A percentile compares a stretch with the other conserved stretches of the same genome.
These are phyloP conservation scores for Dillenia suffruticosa DNA, from an alignment of 164 flowering plant species.

Conservation along the genomic window DNA sequence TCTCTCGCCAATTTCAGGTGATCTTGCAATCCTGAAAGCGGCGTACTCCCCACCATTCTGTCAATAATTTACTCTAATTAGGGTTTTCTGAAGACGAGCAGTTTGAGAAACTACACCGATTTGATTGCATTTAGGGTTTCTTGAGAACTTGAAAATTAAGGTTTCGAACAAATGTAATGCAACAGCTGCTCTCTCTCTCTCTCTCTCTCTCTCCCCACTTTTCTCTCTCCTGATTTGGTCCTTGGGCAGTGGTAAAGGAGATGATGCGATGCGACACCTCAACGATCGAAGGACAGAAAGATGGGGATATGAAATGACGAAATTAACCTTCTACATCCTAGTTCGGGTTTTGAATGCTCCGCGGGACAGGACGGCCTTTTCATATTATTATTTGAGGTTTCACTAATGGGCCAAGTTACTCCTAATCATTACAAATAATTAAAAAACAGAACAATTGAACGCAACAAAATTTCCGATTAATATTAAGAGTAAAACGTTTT, in stretches of 20 bases:
- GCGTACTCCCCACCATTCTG: constrained; percentile 45
- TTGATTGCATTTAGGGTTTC: not conserved
- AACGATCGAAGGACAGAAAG: constrained; percentile 12
- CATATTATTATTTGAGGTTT: too few species aligned
- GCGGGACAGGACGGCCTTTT: too few species aligned
- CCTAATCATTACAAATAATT: too few species aligned
- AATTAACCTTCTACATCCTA: not conserved
- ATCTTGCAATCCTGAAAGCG: constrained; percentile 77
- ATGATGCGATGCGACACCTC: constrained; percentile 18
- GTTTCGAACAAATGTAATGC: not conserved
- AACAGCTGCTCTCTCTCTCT: constrained; percentile 8
- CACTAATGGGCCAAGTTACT: too few species aligned
- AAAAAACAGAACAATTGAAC: too few species aligned
- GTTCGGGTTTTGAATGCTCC: too few species aligned
- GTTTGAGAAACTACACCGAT: not conserved
- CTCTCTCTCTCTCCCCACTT: constrained; percentile 8
- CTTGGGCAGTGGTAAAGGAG: not conserved
- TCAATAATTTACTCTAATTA: not conserved
- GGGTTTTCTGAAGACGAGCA: not conserved
- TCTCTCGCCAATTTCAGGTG: constrained; percentile 92
- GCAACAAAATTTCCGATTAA: too few species aligned
- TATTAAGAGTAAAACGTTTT: too few species aligned
- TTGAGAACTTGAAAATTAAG: not conserved
- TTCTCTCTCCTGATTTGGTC: too few species aligned
- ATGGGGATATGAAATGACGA: constrained; percentile 1